Conservation (phyloP, 2,329 filamentous ascomycete species). For the Alternaria ventricosa region DNA sequence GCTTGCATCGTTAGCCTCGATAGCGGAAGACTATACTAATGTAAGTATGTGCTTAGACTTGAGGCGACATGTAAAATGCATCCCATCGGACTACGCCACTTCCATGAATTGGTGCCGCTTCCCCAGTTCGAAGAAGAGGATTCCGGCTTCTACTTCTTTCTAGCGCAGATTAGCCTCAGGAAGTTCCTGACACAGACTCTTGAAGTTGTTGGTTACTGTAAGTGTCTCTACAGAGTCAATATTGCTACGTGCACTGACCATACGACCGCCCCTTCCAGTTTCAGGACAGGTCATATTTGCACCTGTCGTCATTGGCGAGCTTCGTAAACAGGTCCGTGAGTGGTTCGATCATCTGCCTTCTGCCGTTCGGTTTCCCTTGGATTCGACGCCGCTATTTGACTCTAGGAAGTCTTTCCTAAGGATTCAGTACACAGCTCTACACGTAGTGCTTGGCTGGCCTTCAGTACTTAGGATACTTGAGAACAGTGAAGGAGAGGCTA, state of each 20-base stretch:
- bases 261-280: not conserved
- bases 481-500: constrained; percentile 17
- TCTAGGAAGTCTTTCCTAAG: constrained; percentile 34
- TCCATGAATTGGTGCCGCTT: constrained; percentile 38
- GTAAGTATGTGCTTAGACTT: constrained; percentile 2
- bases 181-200: constrained; percentile 36
- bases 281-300: constrained; percentile 34
- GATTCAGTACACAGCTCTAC: constrained; percentile 37
- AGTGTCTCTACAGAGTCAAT: not conserved
- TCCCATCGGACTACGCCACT: constrained; percentile 36
- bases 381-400: constrained; percentile 35
- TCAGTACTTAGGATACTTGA: constrained; percentile 33
- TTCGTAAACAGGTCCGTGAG: constrained; percentile 33
- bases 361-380: constrained; percentile 30
- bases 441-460: constrained; percentile 38
- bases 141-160: constrained; percentile 35
- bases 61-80: constrained; percentile 40
- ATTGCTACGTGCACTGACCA: not conserved
- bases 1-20: not conserved
- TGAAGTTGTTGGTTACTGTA: constrained; percentile 36
- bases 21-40: not conserved
- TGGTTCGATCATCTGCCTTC: constrained; percentile 38
- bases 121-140: constrained; percentile 35
- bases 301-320: constrained; percentile 31
- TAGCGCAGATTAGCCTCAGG: constrained; percentile 35